Evolutionary conservation across 805 yeast genomes (phyloP).

Genomic region (Teunomyces gatunensis): DNA sequence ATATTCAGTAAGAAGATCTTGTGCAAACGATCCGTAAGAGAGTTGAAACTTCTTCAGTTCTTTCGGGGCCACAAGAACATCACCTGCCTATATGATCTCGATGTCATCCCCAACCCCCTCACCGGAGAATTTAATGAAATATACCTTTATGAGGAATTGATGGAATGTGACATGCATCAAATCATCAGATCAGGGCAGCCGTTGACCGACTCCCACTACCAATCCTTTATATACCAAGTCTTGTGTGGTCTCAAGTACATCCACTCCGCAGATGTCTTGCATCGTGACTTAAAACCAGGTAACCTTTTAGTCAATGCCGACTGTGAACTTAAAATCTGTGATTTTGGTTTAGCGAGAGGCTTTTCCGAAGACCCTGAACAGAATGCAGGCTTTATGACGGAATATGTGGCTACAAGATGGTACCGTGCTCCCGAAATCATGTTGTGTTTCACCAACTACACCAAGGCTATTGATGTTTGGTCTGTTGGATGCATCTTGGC

Average conservation of each 20-base stretch:
- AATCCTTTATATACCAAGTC: constrained; percentile 87
- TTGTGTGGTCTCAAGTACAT: constrained; percentile 87
- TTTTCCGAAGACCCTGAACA: constrained; percentile 77
- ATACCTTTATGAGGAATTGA: constrained; percentile 90
- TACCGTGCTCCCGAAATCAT: constrained; percentile 98
- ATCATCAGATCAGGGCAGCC: constrained; percentile 93
- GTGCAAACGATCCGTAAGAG: constrained; percentile 89
- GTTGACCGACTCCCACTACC: constrained; percentile 91
- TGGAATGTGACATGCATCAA: constrained; percentile 99
- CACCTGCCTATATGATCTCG: constrained; percentile 92
- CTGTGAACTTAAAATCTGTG: constrained; percentile 94
- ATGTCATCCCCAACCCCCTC: constrained; percentile 68
- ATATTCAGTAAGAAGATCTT: constrained; percentile 87
- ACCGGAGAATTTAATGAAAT: constrained; percentile 80
- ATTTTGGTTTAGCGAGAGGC: constrained; percentile 94
- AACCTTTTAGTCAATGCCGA: constrained; percentile 91
- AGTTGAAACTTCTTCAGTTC: constrained; percentile 83
- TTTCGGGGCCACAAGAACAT: constrained; percentile 96
- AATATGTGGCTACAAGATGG: constrained; percentile 98
- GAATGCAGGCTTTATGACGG: constrained; percentile 92
- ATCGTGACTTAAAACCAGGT: constrained; percentile 93
- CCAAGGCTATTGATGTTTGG: constrained; percentile 97
- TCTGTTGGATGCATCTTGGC: constrained; percentile 97
- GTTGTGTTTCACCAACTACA: constrained; percentile 89
- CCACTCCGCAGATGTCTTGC: constrained; percentile 90